Conservation (phyloP, 1,139 yeast species). For the Suhomyces taliae region DNA sequence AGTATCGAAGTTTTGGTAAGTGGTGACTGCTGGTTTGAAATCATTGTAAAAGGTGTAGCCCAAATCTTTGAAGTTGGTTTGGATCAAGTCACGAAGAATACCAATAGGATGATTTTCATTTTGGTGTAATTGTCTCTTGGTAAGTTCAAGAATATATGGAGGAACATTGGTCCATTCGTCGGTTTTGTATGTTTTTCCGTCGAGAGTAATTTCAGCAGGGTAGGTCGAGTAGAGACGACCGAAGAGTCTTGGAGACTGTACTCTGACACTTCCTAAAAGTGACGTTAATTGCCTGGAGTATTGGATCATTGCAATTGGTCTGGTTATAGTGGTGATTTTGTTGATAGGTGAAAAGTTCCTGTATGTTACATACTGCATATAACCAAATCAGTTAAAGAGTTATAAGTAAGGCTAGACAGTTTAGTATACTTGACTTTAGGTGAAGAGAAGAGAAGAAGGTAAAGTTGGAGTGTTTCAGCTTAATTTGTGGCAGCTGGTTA, state of each 20-base stretch:
- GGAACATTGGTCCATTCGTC: conserved; percentile 90
- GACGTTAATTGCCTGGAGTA: neutral
- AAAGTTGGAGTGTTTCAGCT: too few species aligned
- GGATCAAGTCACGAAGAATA: conserved; percentile 73
- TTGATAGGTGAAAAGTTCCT: neutral
- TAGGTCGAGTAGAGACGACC: conserved; percentile 9
- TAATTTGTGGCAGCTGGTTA: too few species aligned
- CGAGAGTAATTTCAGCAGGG: conserved; percentile 41
- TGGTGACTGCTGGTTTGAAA: conserved; percentile 81
- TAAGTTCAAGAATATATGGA: conserved; percentile 64
- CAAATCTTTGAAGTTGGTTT: conserved; percentile 58
- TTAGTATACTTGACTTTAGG: too few species aligned
- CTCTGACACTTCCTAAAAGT: neutral
- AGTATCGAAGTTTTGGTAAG: conserved; percentile 82
- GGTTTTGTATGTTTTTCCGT: conserved; percentile 53
- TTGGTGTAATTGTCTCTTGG: conserved; percentile 73
- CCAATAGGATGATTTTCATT: conserved; percentile 86
- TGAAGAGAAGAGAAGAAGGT: too few species aligned
- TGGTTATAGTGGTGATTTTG: too few species aligned
- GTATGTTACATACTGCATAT: neutral
- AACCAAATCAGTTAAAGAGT: too few species aligned
- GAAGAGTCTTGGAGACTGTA: neutral
- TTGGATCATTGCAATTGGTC: neutral
- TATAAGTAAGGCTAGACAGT: too few species aligned
- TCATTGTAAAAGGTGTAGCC: conserved; percentile 82